A percentile compares a stretch with the other conserved stretches of the same genome.
These are phyloP conservation scores for Hypoxylon crocopeplum DNA, from an alignment of 495 filamentous ascomycete species.

Conservation along the genomic window DNA sequence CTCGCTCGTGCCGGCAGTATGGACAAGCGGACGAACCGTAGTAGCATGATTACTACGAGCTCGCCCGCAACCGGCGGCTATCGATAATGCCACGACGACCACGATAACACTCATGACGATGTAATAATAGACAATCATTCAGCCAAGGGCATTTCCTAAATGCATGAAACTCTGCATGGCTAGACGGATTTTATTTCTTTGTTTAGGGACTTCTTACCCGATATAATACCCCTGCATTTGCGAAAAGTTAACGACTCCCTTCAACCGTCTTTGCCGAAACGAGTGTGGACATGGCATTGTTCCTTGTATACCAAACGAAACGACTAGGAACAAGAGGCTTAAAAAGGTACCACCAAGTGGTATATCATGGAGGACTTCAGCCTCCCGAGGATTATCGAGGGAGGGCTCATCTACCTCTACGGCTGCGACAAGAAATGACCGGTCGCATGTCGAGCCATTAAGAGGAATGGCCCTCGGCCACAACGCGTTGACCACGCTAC, in stretches of 20 bases:
- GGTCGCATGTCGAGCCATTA: conserved; percentile 3
- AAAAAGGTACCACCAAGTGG: conserved; percentile 8
- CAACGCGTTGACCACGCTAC: conserved; percentile 8
- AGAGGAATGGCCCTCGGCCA: conserved; percentile 3
- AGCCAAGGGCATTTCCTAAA: conserved; percentile 18
- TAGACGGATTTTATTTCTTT: conserved; percentile 28
- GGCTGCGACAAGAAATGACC: neutral
- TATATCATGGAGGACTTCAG: conserved; percentile 3
- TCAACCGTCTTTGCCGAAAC: conserved; percentile 5
- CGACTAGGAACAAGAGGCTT: conserved; percentile 12
- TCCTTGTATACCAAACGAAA: conserved; percentile 20
- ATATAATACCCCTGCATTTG: conserved; percentile 30
- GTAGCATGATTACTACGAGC: conserved; percentile 44
- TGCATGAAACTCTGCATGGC: conserved; percentile 29
- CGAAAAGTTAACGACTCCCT: conserved; percentile 31
- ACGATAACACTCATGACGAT: conserved; percentile 40
- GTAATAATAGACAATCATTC: conserved; percentile 37
- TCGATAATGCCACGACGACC: conserved; percentile 32
- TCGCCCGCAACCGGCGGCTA: conserved; percentile 32
- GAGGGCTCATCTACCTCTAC: neutral
- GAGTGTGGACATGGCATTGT: conserved; percentile 10
- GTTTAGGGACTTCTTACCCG: neutral
- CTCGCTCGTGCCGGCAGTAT: conserved; percentile 50
- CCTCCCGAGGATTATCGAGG: too few relatives aligned
- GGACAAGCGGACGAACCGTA: conserved; percentile 46